Percentiles rank a stretch among this genome's conserved stretches.
phyloP scores from a whole-genome alignment of 2,329 filamentous ascomycete genomes.

The Trichophyton mentagrophytes region DNA sequence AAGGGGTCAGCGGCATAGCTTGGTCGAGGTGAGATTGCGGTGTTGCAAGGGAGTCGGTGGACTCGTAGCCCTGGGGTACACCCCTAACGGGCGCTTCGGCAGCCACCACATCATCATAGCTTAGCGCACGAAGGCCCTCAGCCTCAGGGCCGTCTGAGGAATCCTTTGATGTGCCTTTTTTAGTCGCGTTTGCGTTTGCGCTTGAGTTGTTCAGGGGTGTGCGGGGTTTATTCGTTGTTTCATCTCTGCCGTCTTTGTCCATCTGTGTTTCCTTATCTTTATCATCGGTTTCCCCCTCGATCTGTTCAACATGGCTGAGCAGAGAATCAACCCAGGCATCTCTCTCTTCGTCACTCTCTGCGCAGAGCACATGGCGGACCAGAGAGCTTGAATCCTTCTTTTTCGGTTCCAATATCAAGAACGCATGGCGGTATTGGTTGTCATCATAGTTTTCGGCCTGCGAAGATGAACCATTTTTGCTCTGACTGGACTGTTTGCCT shows the following conservation, averaged over 20 bases:
- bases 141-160: constrained; percentile 20
- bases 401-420: constrained; percentile 88
- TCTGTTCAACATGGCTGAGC: constrained; percentile 74
- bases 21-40: constrained; percentile 21
- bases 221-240: constrained; percentile 4
- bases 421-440: constrained; percentile 92
- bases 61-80: constrained; percentile 23
- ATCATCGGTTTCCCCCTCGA: constrained; percentile 37
- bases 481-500: constrained; percentile 62
- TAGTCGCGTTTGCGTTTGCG: constrained; percentile 15
- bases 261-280: constrained; percentile 18
- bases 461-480: constrained; percentile 47
- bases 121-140: constrained; percentile 35
- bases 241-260: constrained; percentile 13
- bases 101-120: constrained; percentile 45
- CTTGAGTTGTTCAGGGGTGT: background rate
- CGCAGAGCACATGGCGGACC: constrained; percentile 87
- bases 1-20: constrained; percentile 21
- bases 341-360: constrained; percentile 83
- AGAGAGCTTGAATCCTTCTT: constrained; percentile 82
- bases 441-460: constrained; percentile 58
- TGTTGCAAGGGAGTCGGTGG: constrained; percentile 19
- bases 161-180: constrained; percentile 21
- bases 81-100: constrained; percentile 46
- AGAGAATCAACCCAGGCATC: constrained; percentile 89